Conservation (phyloP, 495 filamentous ascomycete species). For the Penicillium canescens region DNA sequence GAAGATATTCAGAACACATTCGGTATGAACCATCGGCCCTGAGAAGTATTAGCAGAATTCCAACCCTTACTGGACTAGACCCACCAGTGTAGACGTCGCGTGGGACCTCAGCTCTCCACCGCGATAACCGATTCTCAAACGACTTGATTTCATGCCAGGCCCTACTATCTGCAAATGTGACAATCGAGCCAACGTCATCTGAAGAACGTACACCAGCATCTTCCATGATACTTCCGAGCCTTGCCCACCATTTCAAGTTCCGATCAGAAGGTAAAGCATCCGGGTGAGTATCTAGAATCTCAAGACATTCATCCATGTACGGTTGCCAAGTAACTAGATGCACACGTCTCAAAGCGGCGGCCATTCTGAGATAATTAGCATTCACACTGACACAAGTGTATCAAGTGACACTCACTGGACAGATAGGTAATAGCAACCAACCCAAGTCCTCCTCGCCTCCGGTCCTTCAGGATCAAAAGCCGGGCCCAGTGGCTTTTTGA, state of each 20-base stretch:
- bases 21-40: slow-evolving; percentile 31
- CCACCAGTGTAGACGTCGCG: slow-evolving; percentile 40
- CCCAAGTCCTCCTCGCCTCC: slow-evolving; percentile 76
- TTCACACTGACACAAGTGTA: slow-evolving; percentile 14
- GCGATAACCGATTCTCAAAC: slow-evolving; percentile 74
- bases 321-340: slow-evolving; percentile 79
- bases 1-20: slow-evolving; percentile 66
- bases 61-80: neutral
- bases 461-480: slow-evolving; percentile 62
- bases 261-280: slow-evolving; percentile 73
- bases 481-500: slow-evolving; percentile 35
- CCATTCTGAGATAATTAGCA: slow-evolving; percentile 63
- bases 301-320: slow-evolving; percentile 84
- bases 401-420: slow-evolving; percentile 43
- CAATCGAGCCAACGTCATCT: slow-evolving; percentile 65
- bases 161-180: slow-evolving; percentile 72
- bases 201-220: slow-evolving; percentile 71
- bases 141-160: slow-evolving; percentile 72
- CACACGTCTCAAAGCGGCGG: slow-evolving; percentile 78
- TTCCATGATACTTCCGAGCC: slow-evolving; percentile 77
- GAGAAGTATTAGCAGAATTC: slow-evolving; percentile 9
- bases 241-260: slow-evolving; percentile 71
- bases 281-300: slow-evolving; percentile 68
- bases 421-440: slow-evolving; percentile 78
- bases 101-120: slow-evolving; percentile 60